Conservation (phyloP, 2,329 filamentous ascomycete genomes). For the Talaromyces sp. region DNA sequence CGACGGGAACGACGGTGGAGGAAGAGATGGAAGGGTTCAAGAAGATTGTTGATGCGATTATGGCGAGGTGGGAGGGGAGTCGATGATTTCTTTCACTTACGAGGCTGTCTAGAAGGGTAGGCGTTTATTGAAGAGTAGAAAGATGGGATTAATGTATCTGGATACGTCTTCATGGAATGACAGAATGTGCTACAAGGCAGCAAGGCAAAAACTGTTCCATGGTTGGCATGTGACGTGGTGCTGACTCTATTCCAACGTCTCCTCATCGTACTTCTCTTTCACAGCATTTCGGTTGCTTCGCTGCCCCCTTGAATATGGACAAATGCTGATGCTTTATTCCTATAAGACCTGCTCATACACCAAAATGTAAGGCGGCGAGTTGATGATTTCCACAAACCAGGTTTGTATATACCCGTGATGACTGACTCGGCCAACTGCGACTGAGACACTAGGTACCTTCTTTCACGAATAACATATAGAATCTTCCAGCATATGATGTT, state of each 20-base stretch:
- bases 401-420: too few species aligned
- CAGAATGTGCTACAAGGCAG: neutral
- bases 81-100: neutral
- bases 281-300: too few species aligned
- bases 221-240: neutral
- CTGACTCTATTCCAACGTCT: neutral
- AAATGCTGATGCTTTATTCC: neutral
- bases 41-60: conserved; percentile 68
- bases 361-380: neutral
- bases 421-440: neutral
- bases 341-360: neutral
- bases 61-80: conserved; percentile 47
- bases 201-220: neutral
- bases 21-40: conserved; percentile 92
- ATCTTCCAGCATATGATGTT: too few species aligned
- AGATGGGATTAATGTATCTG: neutral
- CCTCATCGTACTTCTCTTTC: neutral
- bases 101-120: neutral
- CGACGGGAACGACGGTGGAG: conserved; percentile 76
- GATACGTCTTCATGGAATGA: neutral
- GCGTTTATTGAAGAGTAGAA: neutral
- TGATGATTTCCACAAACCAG: too few species aligned
- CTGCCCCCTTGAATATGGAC: too few species aligned
- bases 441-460: too few species aligned
- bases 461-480: too few species aligned